phyloP scores from a whole-genome alignment of 192 early-diverging fungal species.

The Coemansia furcata region DNA sequence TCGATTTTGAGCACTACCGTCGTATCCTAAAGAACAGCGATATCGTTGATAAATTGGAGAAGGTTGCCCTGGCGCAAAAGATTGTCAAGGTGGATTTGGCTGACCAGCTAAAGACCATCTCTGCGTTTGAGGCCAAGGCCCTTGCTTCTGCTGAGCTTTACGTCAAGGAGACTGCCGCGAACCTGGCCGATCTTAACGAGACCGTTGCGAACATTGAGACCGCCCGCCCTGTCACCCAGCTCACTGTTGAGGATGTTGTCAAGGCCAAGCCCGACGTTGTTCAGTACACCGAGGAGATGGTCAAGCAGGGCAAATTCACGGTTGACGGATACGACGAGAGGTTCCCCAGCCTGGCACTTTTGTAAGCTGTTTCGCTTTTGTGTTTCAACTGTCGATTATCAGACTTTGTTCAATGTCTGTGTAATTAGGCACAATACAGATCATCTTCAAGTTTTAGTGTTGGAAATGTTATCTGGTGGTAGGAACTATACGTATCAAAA shows the following conservation, averaged over 20 bases:
- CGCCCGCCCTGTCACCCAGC: constrained; percentile 89
- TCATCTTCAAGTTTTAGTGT: not conserved
- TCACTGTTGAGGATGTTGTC: constrained; percentile 92
- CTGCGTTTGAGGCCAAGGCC: constrained; percentile 74
- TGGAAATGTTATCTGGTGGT: not conserved
- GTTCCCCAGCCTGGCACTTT: constrained; percentile 73
- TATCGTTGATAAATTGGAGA: constrained; percentile 88
- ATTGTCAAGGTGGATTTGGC: constrained; percentile 79
- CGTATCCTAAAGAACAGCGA: constrained; percentile 86
- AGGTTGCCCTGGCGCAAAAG: constrained; percentile 76
- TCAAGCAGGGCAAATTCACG: constrained; percentile 87
- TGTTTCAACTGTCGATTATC: not conserved
- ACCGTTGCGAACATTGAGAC: constrained; percentile 92
- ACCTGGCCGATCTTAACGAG: constrained; percentile 82
- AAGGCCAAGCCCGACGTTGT: constrained; percentile 91
- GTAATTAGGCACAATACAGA: too few relatives aligned
- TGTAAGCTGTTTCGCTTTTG: constrained; percentile 47
- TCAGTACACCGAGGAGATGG: constrained; percentile 84
- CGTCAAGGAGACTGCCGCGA: constrained; percentile 76
- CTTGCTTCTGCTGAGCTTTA: constrained; percentile 75
- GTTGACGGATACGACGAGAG: constrained; percentile 96
- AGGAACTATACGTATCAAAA: not conserved
- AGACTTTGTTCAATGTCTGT: not conserved
- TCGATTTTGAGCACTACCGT: constrained; percentile 90
- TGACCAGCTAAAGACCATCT: constrained; percentile 80